Evolutionary conservation across 129 eudicot genomes (phyloP).

Genomic region (Artemisia tridentata): DNA sequence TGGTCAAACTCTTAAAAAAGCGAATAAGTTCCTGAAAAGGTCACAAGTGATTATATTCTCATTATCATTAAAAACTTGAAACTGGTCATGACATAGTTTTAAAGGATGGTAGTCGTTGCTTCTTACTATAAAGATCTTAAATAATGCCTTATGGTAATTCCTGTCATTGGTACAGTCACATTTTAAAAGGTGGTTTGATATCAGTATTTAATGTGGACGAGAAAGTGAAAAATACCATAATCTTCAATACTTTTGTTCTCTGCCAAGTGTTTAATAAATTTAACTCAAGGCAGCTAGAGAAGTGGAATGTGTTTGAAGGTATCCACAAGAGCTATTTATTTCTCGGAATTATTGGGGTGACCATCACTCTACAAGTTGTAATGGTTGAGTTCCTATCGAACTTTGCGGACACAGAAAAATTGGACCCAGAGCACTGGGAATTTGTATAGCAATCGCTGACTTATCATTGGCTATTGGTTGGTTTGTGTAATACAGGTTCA

Average conservation of each 20-base stretch:
- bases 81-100: too few species aligned
- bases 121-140: too few species aligned
- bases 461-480: constrained; percentile 52
- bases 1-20: too few species aligned
- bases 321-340: constrained; percentile 40
- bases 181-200: too few species aligned
- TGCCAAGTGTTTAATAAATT: constrained; percentile 53
- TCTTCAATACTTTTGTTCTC: constrained; percentile 50
- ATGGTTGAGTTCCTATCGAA: constrained; percentile 50
- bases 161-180: too few species aligned
- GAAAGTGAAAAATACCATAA: constrained; percentile 37
- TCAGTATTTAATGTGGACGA: constrained; percentile 25
- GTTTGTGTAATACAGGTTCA: too few species aligned
- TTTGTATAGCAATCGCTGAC: constrained; percentile 40
- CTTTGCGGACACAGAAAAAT: constrained; percentile 44
- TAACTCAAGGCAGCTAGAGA: constrained; percentile 48
- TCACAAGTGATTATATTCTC: too few species aligned
- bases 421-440: constrained; percentile 48
- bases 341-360: constrained; percentile 38
- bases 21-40: too few species aligned
- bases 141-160: too few species aligned
- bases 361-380: constrained; percentile 40
- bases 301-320: constrained; percentile 47
- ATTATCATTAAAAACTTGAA: too few species aligned
- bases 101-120: too few species aligned